phyloP scores from a whole-genome alignment of 805 yeast genomes.

The Teunomyces panamensis region DNA sequence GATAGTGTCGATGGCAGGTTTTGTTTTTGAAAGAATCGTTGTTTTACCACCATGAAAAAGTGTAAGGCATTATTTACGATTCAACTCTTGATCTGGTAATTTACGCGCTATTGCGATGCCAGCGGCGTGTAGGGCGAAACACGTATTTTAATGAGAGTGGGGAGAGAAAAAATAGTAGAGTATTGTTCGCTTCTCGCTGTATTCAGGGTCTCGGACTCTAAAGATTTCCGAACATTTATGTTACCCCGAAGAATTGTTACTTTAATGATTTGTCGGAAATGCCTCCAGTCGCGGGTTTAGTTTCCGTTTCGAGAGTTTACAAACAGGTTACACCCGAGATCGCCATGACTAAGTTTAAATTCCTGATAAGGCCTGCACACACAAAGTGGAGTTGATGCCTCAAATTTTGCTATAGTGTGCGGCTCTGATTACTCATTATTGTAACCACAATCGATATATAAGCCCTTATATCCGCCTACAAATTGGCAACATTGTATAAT shows the following conservation, averaged over 20 bases:
- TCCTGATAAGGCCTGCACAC: not conserved
- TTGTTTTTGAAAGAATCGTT: conserved; percentile 1
- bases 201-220: not conserved
- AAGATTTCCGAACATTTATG: not conserved
- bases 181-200: not conserved
- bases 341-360: not conserved
- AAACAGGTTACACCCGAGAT: not conserved
- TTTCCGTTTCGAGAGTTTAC: not conserved
- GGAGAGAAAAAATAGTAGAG: not conserved
- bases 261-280: not conserved
- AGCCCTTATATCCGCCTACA: too few relatives aligned
- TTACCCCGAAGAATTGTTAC: too few relatives aligned
- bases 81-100: not conserved
- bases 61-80: not conserved
- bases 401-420: not conserved
- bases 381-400: not conserved
- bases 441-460: too few relatives aligned
- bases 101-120: not conserved
- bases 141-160: too few relatives aligned
- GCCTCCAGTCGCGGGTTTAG: not conserved
- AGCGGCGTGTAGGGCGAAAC: not conserved
- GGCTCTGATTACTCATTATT: not conserved
- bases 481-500: too few relatives aligned
- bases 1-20: not conserved
- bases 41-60: not conserved